Evolutionary conservation across 257 asterid genomes (phyloP), one percentile per base, ranked within the genome.

Genomic region (Thymus mandschuricus): DNA sequence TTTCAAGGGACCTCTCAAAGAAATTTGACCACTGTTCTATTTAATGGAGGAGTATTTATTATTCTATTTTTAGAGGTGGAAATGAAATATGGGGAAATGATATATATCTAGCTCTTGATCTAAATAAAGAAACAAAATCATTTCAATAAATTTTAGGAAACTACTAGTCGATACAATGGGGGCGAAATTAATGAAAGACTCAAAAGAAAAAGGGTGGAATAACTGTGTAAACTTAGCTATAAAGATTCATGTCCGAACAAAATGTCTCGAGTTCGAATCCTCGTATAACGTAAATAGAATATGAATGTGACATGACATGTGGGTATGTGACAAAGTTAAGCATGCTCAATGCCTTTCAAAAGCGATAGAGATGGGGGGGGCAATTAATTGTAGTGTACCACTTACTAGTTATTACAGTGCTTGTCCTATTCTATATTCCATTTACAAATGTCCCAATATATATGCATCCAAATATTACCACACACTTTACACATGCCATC

Each of bases 341-440:
- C 38, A 10, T 29, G 61, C n/a, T 11, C 33, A 52, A 27, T 49
- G 49, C 10, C 49, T 38, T 38, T 4, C 8, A 1, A 35, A 35
- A 35, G 40, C 5, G 40, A 35, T 5, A 35, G 40, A 35, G 40
- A 35, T 35, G 40, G 40, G 3, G 3, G 3, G 5, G 5, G 3
- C 3, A 35, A 3, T 3, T 43, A 43, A 6, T 43, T 44, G 9
- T 44, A 44, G 10, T 44, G 9, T 9, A 44, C 44, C 6, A 38
- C 44, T 21, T 38, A 38, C 44, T 38, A 38, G 44, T 38, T 44
- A 7, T 6, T 12, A 10, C 12, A 48, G 61, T 55, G 51, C 21
- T 66, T 76, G 81, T 64, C 64, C 69, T 11, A 11, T 7, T 7
- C 21, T 3, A 8, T 45, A 70, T 29, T 28, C 38, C 61, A 29